phyloP scores from a whole-genome alignment of 1,284 basidiomycete genomes.

The Xerocomus nothofagi region DNA sequence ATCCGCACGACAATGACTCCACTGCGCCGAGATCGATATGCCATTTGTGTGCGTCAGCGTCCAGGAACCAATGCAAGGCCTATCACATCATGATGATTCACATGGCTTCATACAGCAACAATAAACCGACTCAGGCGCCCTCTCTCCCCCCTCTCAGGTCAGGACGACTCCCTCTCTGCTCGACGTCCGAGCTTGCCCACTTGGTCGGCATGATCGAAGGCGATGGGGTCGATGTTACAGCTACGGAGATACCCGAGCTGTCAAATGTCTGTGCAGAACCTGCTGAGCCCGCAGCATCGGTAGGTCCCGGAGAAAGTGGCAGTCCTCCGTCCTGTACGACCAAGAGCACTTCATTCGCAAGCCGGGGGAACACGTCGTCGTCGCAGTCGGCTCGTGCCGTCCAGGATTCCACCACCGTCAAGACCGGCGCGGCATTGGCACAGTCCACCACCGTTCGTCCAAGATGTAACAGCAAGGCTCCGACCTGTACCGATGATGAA shows the following conservation, averaged over 20 bases:
- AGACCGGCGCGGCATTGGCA: not conserved
- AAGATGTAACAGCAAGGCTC: not conserved
- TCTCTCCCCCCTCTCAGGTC: slow-evolving; percentile 2
- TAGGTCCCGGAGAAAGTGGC: not conserved
- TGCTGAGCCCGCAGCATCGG: not conserved
- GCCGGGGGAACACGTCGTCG: not conserved
- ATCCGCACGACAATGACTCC: slow-evolving; percentile 18
- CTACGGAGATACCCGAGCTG: slow-evolving; percentile 2
- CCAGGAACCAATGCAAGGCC: slow-evolving; percentile 15
- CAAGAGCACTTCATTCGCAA: too few species aligned
- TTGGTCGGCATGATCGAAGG: not conserved
- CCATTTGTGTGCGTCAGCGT: slow-evolving; percentile 24
- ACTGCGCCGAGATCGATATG: slow-evolving; percentile 1
- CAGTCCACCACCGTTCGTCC: slow-evolving; percentile 13
- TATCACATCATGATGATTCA: slow-evolving; percentile 13
- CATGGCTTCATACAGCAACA: slow-evolving; percentile 2
- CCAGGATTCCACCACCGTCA: slow-evolving; percentile 15
- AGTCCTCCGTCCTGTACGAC: slow-evolving; percentile 10
- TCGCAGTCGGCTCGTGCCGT: slow-evolving; percentile 6
- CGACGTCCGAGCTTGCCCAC: not conserved
- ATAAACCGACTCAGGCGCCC: slow-evolving; percentile 4
- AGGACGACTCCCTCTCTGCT: too few species aligned
- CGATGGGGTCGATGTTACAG: not conserved
- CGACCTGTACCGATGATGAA: slow-evolving; percentile 44
- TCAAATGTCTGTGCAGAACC: not conserved